These are phyloP conservation scores for Monilinia aucupariae DNA, from an alignment of 2,329 filamentous ascomycete species.

Conservation along the genomic window DNA sequence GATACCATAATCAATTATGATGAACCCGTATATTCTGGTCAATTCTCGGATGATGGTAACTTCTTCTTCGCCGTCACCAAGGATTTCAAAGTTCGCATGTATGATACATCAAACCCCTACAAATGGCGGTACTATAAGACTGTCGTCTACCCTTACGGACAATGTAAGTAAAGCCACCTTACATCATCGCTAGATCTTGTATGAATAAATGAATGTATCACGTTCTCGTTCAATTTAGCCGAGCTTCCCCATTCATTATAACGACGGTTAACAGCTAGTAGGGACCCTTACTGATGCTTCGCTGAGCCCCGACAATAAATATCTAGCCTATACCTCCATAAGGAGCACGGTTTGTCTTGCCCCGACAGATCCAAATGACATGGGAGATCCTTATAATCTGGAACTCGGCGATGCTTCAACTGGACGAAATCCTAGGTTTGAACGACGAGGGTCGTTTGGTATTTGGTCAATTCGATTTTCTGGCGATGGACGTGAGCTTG, in stretches of 20 bases:
- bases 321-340: slow-evolving; percentile 88
- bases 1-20: slow-evolving; percentile 88
- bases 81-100: slow-evolving; percentile 93
- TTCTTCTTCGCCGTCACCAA: slow-evolving; percentile 93
- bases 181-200: not conserved
- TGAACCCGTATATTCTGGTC: slow-evolving; percentile 83
- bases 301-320: slow-evolving; percentile 84
- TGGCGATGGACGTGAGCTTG: slow-evolving; percentile 82
- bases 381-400: slow-evolving; percentile 72
- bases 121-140: slow-evolving; percentile 96
- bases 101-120: slow-evolving; percentile 93
- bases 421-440: slow-evolving; percentile 23
- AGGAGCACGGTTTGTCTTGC: slow-evolving; percentile 78
- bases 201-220: not conserved
- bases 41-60: slow-evolving; percentile 94
- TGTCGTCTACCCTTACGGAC: slow-evolving; percentile 74
- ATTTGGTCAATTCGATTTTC: slow-evolving; percentile 93
- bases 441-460: slow-evolving; percentile 42
- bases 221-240: not conserved
- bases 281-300: slow-evolving; percentile 93
- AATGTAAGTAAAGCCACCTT: slow-evolving; percentile 34
- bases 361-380: slow-evolving; percentile 77
- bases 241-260: not conserved
- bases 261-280: slow-evolving; percentile 1
- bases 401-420: slow-evolving; percentile 56